A percentile compares a stretch with the other conserved stretches of the same genome.
These are phyloP conservation scores for Hypoxylon rubiginosum DNA, from an alignment of 2,329 filamentous ascomycete genomes.

Conservation along the genomic window DNA sequence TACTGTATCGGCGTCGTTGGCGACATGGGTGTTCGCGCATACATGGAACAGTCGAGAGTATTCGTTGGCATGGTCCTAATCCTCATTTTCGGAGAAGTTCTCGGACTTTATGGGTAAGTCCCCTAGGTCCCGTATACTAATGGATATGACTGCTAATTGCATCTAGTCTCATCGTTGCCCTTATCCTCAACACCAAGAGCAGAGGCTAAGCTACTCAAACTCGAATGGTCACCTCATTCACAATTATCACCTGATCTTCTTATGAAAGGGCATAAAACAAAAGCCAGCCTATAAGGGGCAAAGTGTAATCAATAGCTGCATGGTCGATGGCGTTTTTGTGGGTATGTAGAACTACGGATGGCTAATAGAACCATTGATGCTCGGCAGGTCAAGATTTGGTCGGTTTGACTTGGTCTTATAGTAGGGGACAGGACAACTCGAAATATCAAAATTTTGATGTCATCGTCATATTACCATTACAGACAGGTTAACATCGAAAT, in stretches of 20 bases:
- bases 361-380: slow-evolving; percentile 42
- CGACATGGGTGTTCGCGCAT: slow-evolving; percentile 92
- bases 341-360: slow-evolving; percentile 49
- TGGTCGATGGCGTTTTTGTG: slow-evolving; percentile 52
- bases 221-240: slow-evolving; percentile 10
- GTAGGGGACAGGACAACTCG: slow-evolving; percentile 19
- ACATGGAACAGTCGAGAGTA: slow-evolving; percentile 95
- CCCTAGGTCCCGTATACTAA: slow-evolving; percentile 1
- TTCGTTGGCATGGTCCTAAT: slow-evolving; percentile 99
- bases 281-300: slow-evolving; percentile 29
- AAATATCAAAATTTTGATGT: slow-evolving; percentile 14
- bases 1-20: slow-evolving; percentile 97
- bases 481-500: slow-evolving; percentile 18
- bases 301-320: slow-evolving; percentile 52
- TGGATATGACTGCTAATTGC: slow-evolving; percentile 45
- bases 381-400: slow-evolving; percentile 31
- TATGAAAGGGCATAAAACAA: slow-evolving; percentile 27
- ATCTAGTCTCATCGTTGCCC: slow-evolving; percentile 85
- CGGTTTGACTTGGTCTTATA: slow-evolving; percentile 20
- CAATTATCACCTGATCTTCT: slow-evolving; percentile 19
- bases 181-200: slow-evolving; percentile 92
- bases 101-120: slow-evolving; percentile 93
- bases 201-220: slow-evolving; percentile 62
- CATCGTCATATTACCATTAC: slow-evolving; percentile 4
- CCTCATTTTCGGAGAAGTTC: slow-evolving; percentile 96